phyloP scores from a whole-genome alignment of 805 yeast genomes.

The Saturnispora kantuleensis region DNA sequence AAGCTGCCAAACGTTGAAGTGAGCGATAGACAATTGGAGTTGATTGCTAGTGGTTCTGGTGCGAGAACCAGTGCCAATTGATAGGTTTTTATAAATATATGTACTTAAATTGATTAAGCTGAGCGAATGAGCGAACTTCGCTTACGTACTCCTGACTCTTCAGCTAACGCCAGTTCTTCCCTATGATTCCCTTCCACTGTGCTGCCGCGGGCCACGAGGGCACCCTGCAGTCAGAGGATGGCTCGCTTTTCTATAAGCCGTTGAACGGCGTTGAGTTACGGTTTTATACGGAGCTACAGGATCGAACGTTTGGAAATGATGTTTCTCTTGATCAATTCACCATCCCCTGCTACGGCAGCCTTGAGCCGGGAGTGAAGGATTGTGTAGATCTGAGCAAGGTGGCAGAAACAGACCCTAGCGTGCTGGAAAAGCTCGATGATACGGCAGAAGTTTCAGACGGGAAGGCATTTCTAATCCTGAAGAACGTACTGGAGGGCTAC shows the following conservation, averaged over 20 bases:
- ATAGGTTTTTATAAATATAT: neutral
- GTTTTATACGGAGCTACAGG: conserved; percentile 47
- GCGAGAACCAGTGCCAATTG: conserved; percentile 56
- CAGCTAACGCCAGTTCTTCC: too few species aligned
- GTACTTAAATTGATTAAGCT: neutral
- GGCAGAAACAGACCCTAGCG: conserved; percentile 17
- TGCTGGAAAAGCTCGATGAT: conserved; percentile 11
- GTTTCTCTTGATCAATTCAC: conserved; percentile 2
- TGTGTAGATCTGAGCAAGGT: conserved; percentile 5
- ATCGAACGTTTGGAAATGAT: neutral
- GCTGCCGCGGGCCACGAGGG: conserved; percentile 95
- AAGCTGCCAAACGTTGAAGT: conserved; percentile 50
- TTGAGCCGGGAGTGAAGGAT: conserved; percentile 19
- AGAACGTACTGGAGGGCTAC: conserved; percentile 58
- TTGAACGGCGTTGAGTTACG: conserved; percentile 54
- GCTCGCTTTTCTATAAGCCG: conserved; percentile 64
- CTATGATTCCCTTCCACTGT: conserved; percentile 34
- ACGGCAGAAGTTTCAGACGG: conserved; percentile 12
- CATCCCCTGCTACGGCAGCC: conserved; percentile 37
- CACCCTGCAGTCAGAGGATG: conserved; percentile 50
- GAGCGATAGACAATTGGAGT: conserved; percentile 43
- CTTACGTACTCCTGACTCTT: too few species aligned
- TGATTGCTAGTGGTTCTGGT: conserved; percentile 60
- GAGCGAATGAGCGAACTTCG: too few species aligned
- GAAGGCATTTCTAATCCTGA: conserved; percentile 49